Conservation (phyloP, 495 filamentous ascomycete species). For the Endocarpon pusillum region DNA sequence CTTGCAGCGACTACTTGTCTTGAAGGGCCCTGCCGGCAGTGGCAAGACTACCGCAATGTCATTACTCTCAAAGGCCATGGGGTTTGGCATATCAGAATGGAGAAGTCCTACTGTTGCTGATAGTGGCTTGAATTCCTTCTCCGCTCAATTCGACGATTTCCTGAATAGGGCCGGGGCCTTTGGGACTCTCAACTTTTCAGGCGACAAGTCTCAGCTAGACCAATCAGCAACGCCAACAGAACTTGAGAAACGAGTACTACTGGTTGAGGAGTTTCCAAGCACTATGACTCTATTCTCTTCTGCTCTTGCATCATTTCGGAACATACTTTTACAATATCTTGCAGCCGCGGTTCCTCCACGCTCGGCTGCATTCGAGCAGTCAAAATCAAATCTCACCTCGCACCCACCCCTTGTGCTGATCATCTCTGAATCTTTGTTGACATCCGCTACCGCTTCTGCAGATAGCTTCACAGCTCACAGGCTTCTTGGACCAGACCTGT, state of each 20-base stretch:
- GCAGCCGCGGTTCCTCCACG: constrained; percentile 29
- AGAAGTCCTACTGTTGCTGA: constrained; percentile 42
- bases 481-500: constrained; percentile 68
- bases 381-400: constrained; percentile 7
- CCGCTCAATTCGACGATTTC: constrained; percentile 81
- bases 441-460: constrained; percentile 53
- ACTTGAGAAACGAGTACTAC: constrained; percentile 37
- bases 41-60: constrained; percentile 83
- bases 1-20: constrained; percentile 53
- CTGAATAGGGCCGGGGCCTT: constrained; percentile 62
- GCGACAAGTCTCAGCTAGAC: constrained; percentile 1
- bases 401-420: constrained; percentile 71
- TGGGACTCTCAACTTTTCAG: constrained; percentile 46
- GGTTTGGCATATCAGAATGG: constrained; percentile 73
- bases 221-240: neutral
- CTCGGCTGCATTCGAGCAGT: constrained; percentile 17
- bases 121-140: constrained; percentile 40
- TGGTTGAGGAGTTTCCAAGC: constrained; percentile 92
- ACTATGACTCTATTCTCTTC: constrained; percentile 52
- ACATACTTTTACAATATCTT: constrained; percentile 56
- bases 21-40: constrained; percentile 82
- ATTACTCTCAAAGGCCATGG: constrained; percentile 53
- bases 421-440: constrained; percentile 71
- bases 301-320: constrained; percentile 54
- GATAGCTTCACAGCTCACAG: constrained; percentile 85